Base-by-base conservation (phyloP, 768 basidiomycete genomes). In the Paxillus ammoniavirescens region DNA sequence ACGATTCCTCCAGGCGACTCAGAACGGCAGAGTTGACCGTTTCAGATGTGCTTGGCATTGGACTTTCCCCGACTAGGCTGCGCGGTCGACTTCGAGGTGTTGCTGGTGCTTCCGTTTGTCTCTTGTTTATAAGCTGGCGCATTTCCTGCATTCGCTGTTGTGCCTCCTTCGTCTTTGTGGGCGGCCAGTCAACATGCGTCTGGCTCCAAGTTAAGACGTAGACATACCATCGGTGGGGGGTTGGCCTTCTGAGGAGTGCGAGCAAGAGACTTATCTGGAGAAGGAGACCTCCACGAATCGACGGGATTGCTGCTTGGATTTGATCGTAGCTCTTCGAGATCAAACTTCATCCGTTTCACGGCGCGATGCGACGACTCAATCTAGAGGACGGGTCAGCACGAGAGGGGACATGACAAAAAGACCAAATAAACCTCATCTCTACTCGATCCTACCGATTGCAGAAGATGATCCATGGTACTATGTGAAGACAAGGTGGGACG, bases 71-170 rank as follows among this genome's bases (percentile, higher is more conserved):
- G 12, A 66, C 36, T 38, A 72, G 51, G 49, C 64, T 79, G 37
- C 77, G 74, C 9, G 79, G 71, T 47, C 81, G 78, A 50, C 68
- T 71, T 23, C 78, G 77, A 53, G 81, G 78, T 8, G 80, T 75
- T 6, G 69, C 48, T 15, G 65, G 56, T 28, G 47, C 68, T 35
- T 85, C 86, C 15, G 70, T 75, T 61, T 82, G 76, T 58, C 90
- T 75, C 56, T 75, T 80, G 36, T 75, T 72, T 53, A 93, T 91
- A 52, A 91, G 73, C 58, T 81, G 81, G 38, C 84, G 80, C 90
- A 93, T 90, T 67, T 93, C 91, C 61, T 90, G 83, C 76, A 91
- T 78, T 21, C 91, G 83, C 35, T 85, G 84, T 59, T 84, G 84
- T 35, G 90, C 89, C 50, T 84, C 90, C 63, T 72, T 84, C 12